Evolutionary conservation across 225 moss, liverwort and hornwort genomes (phyloP).

Genomic region (Marchantia paleacea): DNA sequence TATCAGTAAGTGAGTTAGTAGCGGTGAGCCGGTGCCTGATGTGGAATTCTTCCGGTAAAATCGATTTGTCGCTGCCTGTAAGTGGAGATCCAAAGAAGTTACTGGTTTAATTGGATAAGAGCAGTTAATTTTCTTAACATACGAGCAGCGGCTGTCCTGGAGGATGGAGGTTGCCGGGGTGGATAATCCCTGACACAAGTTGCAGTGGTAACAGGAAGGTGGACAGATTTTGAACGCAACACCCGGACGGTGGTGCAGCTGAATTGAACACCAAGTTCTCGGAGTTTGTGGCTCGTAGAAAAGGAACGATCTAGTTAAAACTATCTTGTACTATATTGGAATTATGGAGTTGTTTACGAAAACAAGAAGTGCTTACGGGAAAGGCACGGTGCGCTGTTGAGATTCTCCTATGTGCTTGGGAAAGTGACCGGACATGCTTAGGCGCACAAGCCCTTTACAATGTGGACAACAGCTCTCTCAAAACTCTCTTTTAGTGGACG

Average conservation of each 20-base stretch:
- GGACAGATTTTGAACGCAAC: not conserved
- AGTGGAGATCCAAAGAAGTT: not conserved
- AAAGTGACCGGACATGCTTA: not conserved
- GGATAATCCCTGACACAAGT: constrained; percentile 3
- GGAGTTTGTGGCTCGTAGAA: not conserved
- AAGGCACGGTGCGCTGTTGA: constrained; percentile 3
- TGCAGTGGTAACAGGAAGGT: not conserved
- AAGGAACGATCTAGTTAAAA: not conserved
- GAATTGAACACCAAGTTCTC: not conserved
- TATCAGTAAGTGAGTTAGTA: not conserved
- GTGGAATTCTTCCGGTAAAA: not conserved
- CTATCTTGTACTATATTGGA: not conserved
- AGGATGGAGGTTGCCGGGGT: not conserved
- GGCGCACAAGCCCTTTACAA: not conserved
- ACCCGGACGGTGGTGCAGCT: not conserved
- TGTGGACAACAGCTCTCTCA: constrained; percentile 13
- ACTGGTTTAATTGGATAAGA: not conserved
- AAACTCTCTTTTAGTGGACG: constrained; percentile 4
- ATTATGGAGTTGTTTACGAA: not conserved
- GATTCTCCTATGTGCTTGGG: not conserved
- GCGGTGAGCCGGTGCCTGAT: not conserved
- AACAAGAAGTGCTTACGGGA: not conserved
- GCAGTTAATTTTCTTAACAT: not conserved
- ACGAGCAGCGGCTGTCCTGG: not conserved
- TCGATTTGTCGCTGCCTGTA: not conserved